Conservation (phyloP, 345 rosid genomes). For the Eucalyptus virginea region DNA sequence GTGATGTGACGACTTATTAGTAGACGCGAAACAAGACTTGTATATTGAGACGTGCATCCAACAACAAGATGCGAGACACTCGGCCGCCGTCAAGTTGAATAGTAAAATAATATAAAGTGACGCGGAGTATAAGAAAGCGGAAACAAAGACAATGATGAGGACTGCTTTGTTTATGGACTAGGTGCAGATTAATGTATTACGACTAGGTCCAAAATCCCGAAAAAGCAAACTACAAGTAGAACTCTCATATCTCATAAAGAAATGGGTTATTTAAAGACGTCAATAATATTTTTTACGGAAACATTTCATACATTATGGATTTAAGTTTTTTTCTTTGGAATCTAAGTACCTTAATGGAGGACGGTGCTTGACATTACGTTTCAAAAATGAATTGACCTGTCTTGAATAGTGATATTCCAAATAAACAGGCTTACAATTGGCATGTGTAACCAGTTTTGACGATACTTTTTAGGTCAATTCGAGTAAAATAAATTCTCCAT, state of each 20-base stretch:
- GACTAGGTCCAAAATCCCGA: neutral
- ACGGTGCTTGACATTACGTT: neutral
- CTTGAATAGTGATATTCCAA: neutral
- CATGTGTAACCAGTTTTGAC: neutral
- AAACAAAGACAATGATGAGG: neutral
- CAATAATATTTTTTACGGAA: neutral
- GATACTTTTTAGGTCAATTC: neutral
- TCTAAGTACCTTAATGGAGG: neutral
- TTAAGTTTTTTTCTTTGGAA: neutral
- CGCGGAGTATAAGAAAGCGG: neutral
- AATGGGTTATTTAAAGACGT: neutral
- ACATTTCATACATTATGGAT: neutral
- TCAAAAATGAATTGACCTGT: neutral
- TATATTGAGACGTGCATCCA: neutral
- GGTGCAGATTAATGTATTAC: neutral
- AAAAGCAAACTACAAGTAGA: neutral
- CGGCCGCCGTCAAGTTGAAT: neutral
- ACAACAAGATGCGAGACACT: too few relatives aligned
- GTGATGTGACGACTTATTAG: neutral
- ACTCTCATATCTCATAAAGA: neutral
- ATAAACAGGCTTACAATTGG: neutral
- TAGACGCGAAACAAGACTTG: neutral
- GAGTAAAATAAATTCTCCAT: neutral
- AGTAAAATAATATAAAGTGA: neutral
- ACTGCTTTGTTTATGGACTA: neutral